A percentile compares a stretch with the other conserved stretches of the same genome.
Conservation (phyloP, 2,329 filamentous ascomycete genomes). For the Scorias spongiosa region DNA sequence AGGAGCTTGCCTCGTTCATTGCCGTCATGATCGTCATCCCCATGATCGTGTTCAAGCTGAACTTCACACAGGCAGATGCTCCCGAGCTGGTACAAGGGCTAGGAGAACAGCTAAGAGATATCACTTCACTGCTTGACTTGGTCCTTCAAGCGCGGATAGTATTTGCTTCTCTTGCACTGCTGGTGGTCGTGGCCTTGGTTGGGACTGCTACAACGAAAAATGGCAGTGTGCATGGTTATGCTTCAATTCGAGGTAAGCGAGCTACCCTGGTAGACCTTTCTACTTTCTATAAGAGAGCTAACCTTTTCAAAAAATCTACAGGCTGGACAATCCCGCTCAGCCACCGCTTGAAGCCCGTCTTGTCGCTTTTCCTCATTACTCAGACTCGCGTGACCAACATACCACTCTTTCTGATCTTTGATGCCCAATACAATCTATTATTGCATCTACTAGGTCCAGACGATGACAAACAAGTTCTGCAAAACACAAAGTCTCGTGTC, state of each 20-base stretch:
- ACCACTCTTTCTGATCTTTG: conserved; percentile 66
- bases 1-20: conserved; percentile 16
- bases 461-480: not conserved
- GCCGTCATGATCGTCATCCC: conserved; percentile 32
- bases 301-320: not conserved
- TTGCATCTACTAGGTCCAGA: conserved; percentile 5
- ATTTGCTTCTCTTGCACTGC: conserved; percentile 22
- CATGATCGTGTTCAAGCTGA: conserved; percentile 73
- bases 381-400: conserved; percentile 78
- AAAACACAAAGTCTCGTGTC: conserved; percentile 11
- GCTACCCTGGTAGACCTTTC: conserved; percentile 3
- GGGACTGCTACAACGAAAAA: conserved; percentile 4
- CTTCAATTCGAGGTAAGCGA: not conserved
- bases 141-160: conserved; percentile 21
- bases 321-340: conserved; percentile 11
- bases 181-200: conserved; percentile 15
- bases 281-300: not conserved
- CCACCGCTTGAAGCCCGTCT: conserved; percentile 43
- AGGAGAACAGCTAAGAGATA: conserved; percentile 18
- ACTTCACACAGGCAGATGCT: conserved; percentile 74
- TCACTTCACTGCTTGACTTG: conserved; percentile 16
- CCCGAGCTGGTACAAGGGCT: conserved; percentile 50
- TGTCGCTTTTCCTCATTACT: conserved; percentile 67
- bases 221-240: conserved; percentile 1
- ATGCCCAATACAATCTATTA: conserved; percentile 33